Base-by-base conservation (phyloP, 2,329 filamentous ascomycete genomes). In the Fusarium sp. region DNA sequence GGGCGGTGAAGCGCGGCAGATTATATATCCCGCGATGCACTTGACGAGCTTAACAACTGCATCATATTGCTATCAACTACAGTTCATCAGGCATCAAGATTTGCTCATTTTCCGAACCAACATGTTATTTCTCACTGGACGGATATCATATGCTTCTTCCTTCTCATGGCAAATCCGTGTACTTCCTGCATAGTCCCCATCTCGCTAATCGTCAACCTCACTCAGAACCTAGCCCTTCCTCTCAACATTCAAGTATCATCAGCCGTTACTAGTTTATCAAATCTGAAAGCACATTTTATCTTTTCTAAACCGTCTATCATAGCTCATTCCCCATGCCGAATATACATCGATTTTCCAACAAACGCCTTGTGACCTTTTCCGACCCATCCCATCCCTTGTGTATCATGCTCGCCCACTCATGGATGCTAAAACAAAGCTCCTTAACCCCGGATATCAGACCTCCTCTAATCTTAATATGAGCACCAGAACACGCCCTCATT, bases 1-100 rank as follows among this genome's bases (percentile, higher is more conserved):
- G 65, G 80, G 83, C 83, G 84, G 84, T 85, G 79, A 75, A 33
- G 0, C 2, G 13, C 33, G 84, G 84, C 84, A 85, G 79, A 84
- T 74, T 74, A 74, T 72, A 74, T 74, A 74, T 74, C 58, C 54
- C 59, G 47, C 63, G 50, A 35, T 29, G 45, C 52, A 57, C 45
- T 38, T 22, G 11, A 42, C 35, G 54, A 71, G 50, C 62, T 47
- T 27, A 65, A 31, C 38, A 36, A 67, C 56, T 22, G 59, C 45
- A 54, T 74, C 63, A 31, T 42, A 18, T 35, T 11, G 16, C 33
- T 10, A 36, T 58, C 54, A 27, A 29, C 20, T 54, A 29, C 11
- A 31, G 18, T n/a, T 52, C 20, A 9, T 29, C 42, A 18, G 18
- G 29, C 14, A 35, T 27, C 9, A 63, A 35, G 50, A 31, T 14